phyloP scores from a whole-genome alignment of 441 rosid species.

The Populus hybrid region DNA sequence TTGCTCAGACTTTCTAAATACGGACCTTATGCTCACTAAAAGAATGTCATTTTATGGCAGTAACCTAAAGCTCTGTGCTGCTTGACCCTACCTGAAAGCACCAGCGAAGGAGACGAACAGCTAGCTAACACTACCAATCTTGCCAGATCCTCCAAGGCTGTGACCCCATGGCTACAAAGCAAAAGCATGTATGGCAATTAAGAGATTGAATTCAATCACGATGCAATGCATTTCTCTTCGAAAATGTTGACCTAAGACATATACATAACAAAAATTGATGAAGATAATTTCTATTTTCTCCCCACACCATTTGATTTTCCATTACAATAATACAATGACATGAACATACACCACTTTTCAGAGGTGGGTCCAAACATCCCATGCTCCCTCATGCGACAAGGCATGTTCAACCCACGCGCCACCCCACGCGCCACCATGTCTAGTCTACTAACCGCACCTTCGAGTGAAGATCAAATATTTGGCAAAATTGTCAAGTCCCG shows the following conservation, averaged over 20 bases:
- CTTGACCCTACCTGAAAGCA: neutral
- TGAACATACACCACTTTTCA: constrained; percentile 3
- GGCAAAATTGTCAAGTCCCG: neutral
- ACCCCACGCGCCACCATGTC: constrained; percentile 3
- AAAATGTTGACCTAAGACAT: neutral
- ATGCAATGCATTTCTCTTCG: neutral
- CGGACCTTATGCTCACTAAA: neutral
- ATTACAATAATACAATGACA: constrained; percentile 9
- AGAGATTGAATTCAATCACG: neutral
- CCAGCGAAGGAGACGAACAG: neutral
- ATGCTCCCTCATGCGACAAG: neutral
- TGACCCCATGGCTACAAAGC: neutral
- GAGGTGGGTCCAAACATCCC: constrained; percentile 19
- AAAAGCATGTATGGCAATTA: neutral
- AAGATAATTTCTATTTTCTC: neutral
- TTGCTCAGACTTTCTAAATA: neutral
- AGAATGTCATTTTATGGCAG: too few relatives aligned
- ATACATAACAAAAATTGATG: neutral
- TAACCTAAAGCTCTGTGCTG: neutral
- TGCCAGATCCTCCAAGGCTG: neutral
- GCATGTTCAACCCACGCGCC: neutral
- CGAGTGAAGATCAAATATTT: constrained; percentile 8
- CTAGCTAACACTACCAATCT: neutral
- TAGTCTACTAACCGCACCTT: neutral
- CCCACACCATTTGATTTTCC: neutral